Conservation (phyloP, 2,329 filamentous ascomycete genomes). For the Cercospora janseana region DNA sequence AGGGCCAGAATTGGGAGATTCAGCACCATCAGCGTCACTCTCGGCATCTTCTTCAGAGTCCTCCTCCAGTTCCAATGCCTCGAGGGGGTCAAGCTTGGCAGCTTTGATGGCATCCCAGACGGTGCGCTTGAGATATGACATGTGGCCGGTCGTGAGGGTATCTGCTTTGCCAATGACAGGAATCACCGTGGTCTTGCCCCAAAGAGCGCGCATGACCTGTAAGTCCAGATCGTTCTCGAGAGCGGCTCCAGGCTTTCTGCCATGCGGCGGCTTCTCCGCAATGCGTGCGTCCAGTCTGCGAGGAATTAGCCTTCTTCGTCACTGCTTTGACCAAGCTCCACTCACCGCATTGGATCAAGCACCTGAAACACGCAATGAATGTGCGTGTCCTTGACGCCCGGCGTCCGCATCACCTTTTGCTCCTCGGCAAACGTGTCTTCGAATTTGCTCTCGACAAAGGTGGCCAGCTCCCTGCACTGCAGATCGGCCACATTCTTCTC, state of each 20-base stretch:
- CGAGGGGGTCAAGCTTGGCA: conserved; percentile 82
- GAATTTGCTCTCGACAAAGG: conserved; percentile 96
- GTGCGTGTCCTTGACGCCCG: conserved; percentile 90
- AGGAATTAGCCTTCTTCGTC: conserved; percentile 38
- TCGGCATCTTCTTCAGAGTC: conserved; percentile 55
- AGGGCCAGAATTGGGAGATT: conserved; percentile 35
- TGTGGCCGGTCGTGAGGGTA: conserved; percentile 91
- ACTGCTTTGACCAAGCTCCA: too few species aligned
- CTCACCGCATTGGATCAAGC: conserved; percentile 66
- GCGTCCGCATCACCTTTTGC: conserved; percentile 93
- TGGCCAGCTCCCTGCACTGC: conserved; percentile 84
- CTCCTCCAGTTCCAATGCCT: conserved; percentile 78
- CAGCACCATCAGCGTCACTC: conserved; percentile 51
- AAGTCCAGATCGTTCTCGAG: conserved; percentile 88
- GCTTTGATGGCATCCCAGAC: conserved; percentile 87
- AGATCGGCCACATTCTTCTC: conserved; percentile 95
- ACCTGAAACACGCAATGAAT: conserved; percentile 94
- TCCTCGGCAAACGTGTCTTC: conserved; percentile 97
- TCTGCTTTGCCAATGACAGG: conserved; percentile 96
- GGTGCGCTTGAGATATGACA: conserved; percentile 84
- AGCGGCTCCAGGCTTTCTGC: conserved; percentile 12
- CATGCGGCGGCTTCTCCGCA: conserved; percentile 15
- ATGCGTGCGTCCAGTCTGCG: conserved; percentile 69
- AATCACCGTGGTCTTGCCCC: conserved; percentile 92
- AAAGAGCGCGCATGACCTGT: conserved; percentile 80